Evolutionary conservation across 495 filamentous ascomycete genomes (phyloP), one percentile per base, ranked within the genome.

Genomic region (Daldinia decipiens): DNA sequence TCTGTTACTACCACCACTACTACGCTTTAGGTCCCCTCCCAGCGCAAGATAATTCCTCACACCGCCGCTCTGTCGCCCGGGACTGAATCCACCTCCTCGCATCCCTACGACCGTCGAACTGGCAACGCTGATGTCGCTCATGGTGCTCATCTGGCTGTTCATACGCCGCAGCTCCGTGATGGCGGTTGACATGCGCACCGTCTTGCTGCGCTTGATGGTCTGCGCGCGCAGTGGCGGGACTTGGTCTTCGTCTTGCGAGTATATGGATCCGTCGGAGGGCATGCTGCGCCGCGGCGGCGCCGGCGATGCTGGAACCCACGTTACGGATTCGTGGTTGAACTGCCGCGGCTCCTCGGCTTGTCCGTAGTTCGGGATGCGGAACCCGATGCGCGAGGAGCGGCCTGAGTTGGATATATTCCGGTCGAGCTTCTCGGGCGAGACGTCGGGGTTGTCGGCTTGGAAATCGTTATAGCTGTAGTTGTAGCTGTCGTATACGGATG

Each of bases 161-260:
- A 79, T 79, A 43, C 77, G 76, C 12, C 77, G 72, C 40, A 79
- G 74, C 69, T 79, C 76, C 26, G 68, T 61, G 8, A 79, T 71
- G 7, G 77, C 55, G 9, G 24, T 70, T 43, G 70, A 70, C 61
- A 77, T 61, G 1, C 75, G 56, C 61, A 72, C 72, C 39, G 55
- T 64, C 13, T 62, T 64, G 47, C 68, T 52, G n/a, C 67, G 50
- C 43, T 50, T 51, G 12, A 57, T 40, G 5, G 52, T 56, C 31
- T 59, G 26, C 53, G 68, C 53, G 0, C 61, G 59, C 12, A 77
- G 45, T 3, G 75, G 75, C 43, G 67, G 57, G 34, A 77, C 55
- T 8, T 13, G 56, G 70, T 77, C 75, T 9, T 32, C 59, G 1
- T 77, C 72, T 24, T 77, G 75, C 63, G 75, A 77, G 59, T 77